These are phyloP conservation scores for Fragaria ananassa DNA, from an alignment of 306 rosid genomes.

Conservation along the genomic window DNA sequence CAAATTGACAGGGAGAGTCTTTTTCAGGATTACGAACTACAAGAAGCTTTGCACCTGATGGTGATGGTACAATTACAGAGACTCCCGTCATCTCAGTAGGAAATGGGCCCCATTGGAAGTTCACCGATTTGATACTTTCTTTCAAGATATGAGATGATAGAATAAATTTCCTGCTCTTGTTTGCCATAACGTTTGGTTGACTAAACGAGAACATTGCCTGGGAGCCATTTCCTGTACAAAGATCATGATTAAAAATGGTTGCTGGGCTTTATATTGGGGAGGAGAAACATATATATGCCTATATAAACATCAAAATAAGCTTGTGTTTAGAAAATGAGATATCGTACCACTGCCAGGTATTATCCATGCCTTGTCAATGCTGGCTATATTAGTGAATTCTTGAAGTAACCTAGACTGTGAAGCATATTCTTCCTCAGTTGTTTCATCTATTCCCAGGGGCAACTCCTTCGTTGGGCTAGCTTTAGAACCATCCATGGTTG, in stretches of 20 bases:
- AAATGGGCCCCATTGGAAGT: constrained; percentile 74
- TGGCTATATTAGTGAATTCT: constrained; percentile 56
- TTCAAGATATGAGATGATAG: constrained; percentile 46
- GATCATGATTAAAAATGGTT: constrained; percentile 3
- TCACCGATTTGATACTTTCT: constrained; percentile 35
- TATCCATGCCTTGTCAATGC: constrained; percentile 74
- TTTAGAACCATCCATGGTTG: constrained; percentile 57
- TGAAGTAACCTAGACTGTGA: constrained; percentile 62
- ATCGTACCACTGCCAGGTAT: constrained; percentile 48
- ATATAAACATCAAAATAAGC: neutral
- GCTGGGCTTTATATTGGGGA: neutral
- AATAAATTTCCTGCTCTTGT: constrained; percentile 55
- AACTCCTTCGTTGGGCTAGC: constrained; percentile 28
- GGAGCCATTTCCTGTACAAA: constrained; percentile 36
- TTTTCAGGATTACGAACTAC: constrained; percentile 56
- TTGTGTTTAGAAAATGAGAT: constrained; percentile 1
- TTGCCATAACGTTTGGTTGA: constrained; percentile 61
- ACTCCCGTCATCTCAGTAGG: constrained; percentile 66
- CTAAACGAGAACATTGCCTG: constrained; percentile 59
- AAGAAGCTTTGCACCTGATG: constrained; percentile 67
- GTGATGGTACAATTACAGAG: constrained; percentile 67
- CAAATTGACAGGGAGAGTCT: constrained; percentile 48
- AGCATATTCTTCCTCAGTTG: constrained; percentile 61
- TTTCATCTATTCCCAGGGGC: constrained; percentile 53
- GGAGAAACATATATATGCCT: neutral